These are phyloP conservation scores for Ogataea minuta DNA, from an alignment of 805 yeast species.

Conservation along the genomic window DNA sequence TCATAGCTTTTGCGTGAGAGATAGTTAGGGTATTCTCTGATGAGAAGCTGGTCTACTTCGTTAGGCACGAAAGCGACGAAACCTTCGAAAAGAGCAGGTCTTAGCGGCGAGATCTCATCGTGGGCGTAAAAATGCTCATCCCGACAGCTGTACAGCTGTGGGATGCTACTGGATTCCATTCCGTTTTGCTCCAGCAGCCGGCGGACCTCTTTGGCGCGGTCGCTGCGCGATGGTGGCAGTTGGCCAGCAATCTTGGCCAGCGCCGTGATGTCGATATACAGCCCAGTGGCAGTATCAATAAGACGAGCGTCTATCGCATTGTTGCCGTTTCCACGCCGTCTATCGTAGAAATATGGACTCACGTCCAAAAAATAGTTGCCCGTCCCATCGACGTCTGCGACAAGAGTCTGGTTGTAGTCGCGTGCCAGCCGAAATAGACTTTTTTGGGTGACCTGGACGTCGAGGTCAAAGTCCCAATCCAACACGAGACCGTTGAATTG, in stretches of 20 bases:
- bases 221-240: conserved; percentile 8
- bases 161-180: conserved; percentile 10
- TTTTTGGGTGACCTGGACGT: conserved; percentile 55
- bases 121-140: conserved; percentile 53
- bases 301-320: conserved; percentile 56
- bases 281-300: conserved; percentile 48
- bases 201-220: conserved; percentile 17
- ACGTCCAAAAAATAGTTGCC: conserved; percentile 35
- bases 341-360: conserved; percentile 34
- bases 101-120: conserved; percentile 52
- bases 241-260: conserved; percentile 24
- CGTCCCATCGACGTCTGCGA: conserved; percentile 41
- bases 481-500: conserved; percentile 56
- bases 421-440: conserved; percentile 44
- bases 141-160: conserved; percentile 42
- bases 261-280: conserved; percentile 45
- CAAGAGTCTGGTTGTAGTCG: conserved; percentile 47
- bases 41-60: conserved; percentile 33
- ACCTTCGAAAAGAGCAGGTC: conserved; percentile 60
- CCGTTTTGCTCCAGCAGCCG: conserved; percentile 17
- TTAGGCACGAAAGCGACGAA: conserved; percentile 46
- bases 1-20: conserved; percentile 19
- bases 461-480: conserved; percentile 64
- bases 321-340: conserved; percentile 43
- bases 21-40: conserved; percentile 37